phyloP scores from a whole-genome alignment of 148 eudicot genomes.

The Tetragonia tetragonoides region DNA sequence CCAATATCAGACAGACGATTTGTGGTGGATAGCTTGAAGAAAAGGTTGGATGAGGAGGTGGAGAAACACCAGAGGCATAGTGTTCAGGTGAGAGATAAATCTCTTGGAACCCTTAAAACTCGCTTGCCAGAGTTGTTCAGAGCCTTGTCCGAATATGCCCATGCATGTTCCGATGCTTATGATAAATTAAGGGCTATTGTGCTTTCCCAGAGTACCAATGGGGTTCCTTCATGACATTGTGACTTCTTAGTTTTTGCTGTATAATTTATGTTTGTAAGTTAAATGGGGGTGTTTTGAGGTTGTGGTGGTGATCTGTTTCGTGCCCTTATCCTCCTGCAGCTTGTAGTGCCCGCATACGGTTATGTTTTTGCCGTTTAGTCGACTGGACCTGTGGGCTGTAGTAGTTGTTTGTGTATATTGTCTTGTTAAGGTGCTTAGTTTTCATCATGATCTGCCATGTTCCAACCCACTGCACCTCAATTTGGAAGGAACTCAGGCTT shows the following conservation, averaged over 20 bases:
- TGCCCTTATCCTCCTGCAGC: too few relatives aligned
- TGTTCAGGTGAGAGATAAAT: slow-evolving; percentile 88
- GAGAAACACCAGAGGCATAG: slow-evolving; percentile 70
- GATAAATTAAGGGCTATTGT: slow-evolving; percentile 46
- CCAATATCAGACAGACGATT: slow-evolving; percentile 55
- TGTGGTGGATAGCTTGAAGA: slow-evolving; percentile 68
- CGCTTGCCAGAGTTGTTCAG: slow-evolving; percentile 82
- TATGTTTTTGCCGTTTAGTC: too few relatives aligned
- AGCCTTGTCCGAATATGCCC: slow-evolving; percentile 69
- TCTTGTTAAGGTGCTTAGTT: too few relatives aligned
- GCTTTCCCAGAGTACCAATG: slow-evolving; percentile 43
- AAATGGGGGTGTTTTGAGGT: background rate
- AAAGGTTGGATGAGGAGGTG: slow-evolving; percentile 70
- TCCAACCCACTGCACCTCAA: too few relatives aligned
- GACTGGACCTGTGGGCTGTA: too few relatives aligned
- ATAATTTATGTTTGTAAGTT: slow-evolving; percentile 14
- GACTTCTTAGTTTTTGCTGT: background rate
- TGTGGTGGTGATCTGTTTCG: background rate
- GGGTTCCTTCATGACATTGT: slow-evolving; percentile 29
- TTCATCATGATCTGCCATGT: too few relatives aligned
- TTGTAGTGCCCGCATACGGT: too few relatives aligned
- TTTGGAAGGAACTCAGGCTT: too few relatives aligned
- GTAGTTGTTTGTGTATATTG: too few relatives aligned
- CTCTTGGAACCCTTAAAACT: slow-evolving; percentile 65
- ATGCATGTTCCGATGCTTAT: slow-evolving; percentile 54